Evolutionary conservation across 768 basidiomycete species (phyloP).

Genomic region (Termitomyces titanicus): DNA sequence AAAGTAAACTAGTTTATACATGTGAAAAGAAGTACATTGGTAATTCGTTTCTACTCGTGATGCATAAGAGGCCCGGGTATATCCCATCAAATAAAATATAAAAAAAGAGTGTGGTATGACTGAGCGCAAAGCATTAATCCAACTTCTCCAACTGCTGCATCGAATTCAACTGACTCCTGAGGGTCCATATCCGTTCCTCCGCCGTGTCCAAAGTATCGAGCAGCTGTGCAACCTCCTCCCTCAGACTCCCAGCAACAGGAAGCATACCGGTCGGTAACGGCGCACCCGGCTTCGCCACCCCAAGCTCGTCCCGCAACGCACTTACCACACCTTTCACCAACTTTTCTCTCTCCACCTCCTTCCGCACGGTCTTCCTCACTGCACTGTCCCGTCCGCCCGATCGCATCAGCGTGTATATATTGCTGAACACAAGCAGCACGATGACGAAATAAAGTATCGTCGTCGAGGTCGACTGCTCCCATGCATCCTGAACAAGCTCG

Average conservation of each 20-base stretch:
- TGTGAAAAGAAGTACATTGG: neutral
- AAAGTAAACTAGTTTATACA: neutral
- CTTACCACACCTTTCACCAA: constrained; percentile 73
- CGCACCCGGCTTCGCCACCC: constrained; percentile 34
- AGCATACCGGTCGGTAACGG: constrained; percentile 7
- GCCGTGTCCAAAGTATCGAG: constrained; percentile 49
- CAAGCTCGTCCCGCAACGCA: constrained; percentile 70
- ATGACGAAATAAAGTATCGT: constrained; percentile 74
- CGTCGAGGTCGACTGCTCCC: constrained; percentile 73
- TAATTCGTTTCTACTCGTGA: neutral
- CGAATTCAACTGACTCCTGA: constrained; percentile 37
- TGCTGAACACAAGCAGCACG: constrained; percentile 68
- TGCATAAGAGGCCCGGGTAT: neutral
- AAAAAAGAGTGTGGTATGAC: neutral
- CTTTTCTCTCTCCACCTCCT: constrained; percentile 66
- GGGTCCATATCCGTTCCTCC: constrained; percentile 50
- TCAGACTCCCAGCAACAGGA: constrained; percentile 23
- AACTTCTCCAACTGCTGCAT: constrained; percentile 9
- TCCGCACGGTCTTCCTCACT: constrained; percentile 47
- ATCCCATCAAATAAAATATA: neutral
- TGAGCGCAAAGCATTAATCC: constrained; percentile 3
- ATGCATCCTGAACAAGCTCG: constrained; percentile 75
- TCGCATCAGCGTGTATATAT: constrained; percentile 59
- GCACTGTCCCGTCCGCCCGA: constrained; percentile 37
- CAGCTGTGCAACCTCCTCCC: constrained; percentile 46